Conservation (phyloP, 208 protist genomes). For the Naegleria gruberi region DNA sequence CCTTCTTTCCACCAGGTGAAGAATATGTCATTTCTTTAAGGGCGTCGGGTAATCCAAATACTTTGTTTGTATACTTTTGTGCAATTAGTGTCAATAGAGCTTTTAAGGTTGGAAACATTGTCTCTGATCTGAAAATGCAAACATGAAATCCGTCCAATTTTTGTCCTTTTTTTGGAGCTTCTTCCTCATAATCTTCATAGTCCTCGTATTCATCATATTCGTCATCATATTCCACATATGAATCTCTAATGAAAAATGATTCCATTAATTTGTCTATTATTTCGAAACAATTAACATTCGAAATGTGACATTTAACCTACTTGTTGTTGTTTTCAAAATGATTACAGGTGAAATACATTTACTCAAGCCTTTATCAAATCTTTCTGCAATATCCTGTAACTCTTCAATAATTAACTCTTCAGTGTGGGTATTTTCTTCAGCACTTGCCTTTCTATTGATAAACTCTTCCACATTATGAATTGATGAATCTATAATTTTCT, state of each 20-base stretch:
- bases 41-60: neutral
- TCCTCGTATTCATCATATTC: neutral
- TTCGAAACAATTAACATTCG: neutral
- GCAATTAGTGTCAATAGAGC: neutral
- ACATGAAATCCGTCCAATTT: neutral
- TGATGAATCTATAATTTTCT: neutral
- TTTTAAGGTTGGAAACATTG: neutral
- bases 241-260: neutral
- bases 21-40: neutral
- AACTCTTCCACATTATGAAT: neutral
- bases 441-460: neutral
- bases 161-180: neutral
- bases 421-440: neutral
- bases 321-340: neutral
- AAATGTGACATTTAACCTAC: neutral
- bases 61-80: neutral
- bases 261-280: neutral
- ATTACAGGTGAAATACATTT: neutral
- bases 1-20: neutral
- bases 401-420: neutral
- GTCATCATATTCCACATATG: neutral
- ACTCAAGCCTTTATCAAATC: neutral
- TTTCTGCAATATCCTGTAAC: neutral
- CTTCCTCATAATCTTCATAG: neutral
- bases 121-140: neutral